Evolutionary conservation across 1,284 basidiomycete genomes (phyloP).

Genomic region (Amylostereum chailletii): DNA sequence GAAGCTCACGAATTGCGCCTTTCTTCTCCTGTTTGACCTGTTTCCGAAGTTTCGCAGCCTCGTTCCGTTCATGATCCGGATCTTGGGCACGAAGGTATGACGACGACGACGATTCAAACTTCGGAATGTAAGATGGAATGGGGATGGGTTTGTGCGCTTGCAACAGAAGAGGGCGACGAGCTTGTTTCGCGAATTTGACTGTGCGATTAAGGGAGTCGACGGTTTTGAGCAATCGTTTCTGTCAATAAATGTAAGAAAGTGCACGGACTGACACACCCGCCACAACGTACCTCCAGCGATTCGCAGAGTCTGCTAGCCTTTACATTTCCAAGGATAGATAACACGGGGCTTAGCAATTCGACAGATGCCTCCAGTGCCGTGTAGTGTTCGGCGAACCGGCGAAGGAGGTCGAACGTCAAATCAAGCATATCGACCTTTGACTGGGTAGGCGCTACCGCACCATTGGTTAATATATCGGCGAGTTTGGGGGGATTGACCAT

Average conservation of each 20-base stretch:
- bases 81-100: constrained; percentile 80
- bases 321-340: constrained; percentile 48
- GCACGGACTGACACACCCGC: not conserved
- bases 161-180: constrained; percentile 74
- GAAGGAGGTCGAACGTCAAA: constrained; percentile 54
- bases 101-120: constrained; percentile 83
- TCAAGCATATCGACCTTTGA: constrained; percentile 60
- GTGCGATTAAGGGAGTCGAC: constrained; percentile 46
- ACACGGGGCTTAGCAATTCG: constrained; percentile 72
- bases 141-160: constrained; percentile 97
- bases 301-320: constrained; percentile 39
- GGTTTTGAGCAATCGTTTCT: constrained; percentile 37
- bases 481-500: constrained; percentile 40
- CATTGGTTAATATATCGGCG: constrained; percentile 27
- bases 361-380: constrained; percentile 75
- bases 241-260: not conserved
- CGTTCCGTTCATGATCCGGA: constrained; percentile 89
- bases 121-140: constrained; percentile 88
- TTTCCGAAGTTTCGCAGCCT: constrained; percentile 77
- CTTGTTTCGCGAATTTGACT: constrained; percentile 65
- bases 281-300: constrained; percentile 40
- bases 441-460: constrained; percentile 37
- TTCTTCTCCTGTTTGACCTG: constrained; percentile 96
- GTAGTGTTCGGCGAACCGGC: constrained; percentile 66
- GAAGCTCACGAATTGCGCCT: constrained; percentile 92